Conservation (phyloP, 208 protist genomes). For the Trichomonas tenax region DNA sequence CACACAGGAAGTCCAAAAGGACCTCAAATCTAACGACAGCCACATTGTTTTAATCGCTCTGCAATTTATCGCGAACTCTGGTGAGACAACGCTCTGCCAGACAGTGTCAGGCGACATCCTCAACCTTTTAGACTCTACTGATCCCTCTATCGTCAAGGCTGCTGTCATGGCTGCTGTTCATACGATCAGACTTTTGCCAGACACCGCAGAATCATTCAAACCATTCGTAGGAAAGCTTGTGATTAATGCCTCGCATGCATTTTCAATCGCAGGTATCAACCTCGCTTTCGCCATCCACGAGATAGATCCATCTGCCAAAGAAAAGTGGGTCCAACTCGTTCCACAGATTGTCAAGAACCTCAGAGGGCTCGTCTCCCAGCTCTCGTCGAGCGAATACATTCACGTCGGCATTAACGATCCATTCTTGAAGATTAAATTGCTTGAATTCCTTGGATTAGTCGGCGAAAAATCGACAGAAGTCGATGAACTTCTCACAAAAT, state of each 20-base stretch:
- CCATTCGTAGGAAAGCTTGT: not conserved
- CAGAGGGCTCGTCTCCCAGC: not conserved
- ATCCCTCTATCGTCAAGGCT: not conserved
- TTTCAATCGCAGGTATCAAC: not conserved
- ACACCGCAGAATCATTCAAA: not conserved
- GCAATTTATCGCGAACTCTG: not conserved
- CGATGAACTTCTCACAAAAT: not conserved
- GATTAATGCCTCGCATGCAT: not conserved
- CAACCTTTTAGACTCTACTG: not conserved
- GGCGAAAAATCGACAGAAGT: not conserved
- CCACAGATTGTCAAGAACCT: not conserved
- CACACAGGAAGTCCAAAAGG: not conserved
- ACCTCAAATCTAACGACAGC: not conserved
- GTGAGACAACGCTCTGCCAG: not conserved
- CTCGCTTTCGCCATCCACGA: not conserved
- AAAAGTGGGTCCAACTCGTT: not conserved
- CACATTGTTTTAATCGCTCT: not conserved
- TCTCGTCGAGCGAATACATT: not conserved
- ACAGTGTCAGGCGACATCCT: not conserved
- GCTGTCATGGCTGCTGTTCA: not conserved
- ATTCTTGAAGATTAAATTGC: not conserved
- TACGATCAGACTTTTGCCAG: not conserved
- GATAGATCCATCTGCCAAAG: not conserved
- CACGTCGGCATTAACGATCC: not conserved
- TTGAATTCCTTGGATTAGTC: not conserved